Base-by-base conservation (phyloP, 805 yeast genomes). In the Metschnikowia gruessii region DNA sequence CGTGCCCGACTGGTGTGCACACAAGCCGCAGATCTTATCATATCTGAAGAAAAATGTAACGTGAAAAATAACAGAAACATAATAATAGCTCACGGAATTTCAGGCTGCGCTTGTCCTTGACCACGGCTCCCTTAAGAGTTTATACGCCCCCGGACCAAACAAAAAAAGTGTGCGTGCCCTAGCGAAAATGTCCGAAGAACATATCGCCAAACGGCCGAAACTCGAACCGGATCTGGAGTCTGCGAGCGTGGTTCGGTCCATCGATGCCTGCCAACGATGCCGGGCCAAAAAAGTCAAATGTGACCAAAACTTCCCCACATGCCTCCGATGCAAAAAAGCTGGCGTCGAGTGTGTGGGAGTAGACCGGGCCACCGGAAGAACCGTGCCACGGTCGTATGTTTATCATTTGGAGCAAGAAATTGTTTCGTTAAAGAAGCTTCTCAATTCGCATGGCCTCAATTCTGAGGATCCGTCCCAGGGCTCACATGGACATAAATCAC, bases 341-440 rank as follows among this genome's bases (percentile, higher is more conserved):
- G 78, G 80, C 5, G 84, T 70, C 2, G 87, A 85, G 6, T 90
- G 97, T 65, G 81, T 88, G 3, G 88, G 95, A 0, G 64, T 87
- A 3, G 97, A 91, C 61, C 90, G 95, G 0, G 88, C 90, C 6
- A 87, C 96, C 0, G 95, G 96, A 0, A 71, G 95, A 45, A 89
- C 85, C 54, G 80, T 89, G 1, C 95, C 97, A 0, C 69, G 97
- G 32, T 85, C 89, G 2, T 85, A 86, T 58, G 79, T 88, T 3
- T 75, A 80, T 17, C 84, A 82, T 55, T 67, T 89, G 48, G 97
- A 89, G 60, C 82, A 80, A 46, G 68, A 82, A 31, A 70, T 88
- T 2, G 70, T 73, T 8, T 65, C 67, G n/a, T 66, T 89, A 49
- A 87, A 86, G 60, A 55, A 58, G 10, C 2, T 31, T 13, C 42